Evolutionary conservation across 148 eudicot species (phyloP).

Genomic region (Spergularia marina): DNA sequence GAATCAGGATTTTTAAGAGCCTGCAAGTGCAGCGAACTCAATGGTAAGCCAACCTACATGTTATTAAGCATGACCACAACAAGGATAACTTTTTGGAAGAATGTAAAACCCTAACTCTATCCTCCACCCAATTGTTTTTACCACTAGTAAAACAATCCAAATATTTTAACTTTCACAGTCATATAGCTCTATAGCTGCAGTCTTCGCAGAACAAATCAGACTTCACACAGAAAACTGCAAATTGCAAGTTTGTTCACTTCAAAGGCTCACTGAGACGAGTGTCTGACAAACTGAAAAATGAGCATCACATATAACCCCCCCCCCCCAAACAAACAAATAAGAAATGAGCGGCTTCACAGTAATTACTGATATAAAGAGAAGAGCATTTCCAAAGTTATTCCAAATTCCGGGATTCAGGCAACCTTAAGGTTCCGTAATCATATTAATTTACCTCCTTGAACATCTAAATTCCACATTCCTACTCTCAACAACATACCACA

Average conservation of each 20-base stretch:
- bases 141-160: not conserved
- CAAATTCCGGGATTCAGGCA: no score
- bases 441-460: not conserved
- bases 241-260: no score
- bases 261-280: no score
- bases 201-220: not conserved
- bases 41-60: not conserved
- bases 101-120: not conserved
- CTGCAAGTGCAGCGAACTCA: slow-evolving; percentile 29
- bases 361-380: no score
- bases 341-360: no score
- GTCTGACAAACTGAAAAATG: no score
- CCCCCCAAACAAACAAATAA: no score
- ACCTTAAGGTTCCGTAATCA: no score
- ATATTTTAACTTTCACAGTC: not conserved
- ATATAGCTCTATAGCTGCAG: not conserved
- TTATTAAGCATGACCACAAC: not conserved
- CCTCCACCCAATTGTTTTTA: not conserved
- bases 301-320: no score
- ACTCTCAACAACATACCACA: not conserved
- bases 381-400: no score
- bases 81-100: no score
- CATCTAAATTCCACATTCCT: not conserved
- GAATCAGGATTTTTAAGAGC: slow-evolving; percentile 41
- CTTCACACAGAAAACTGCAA: not conserved